Conservation (phyloP, 441 rosid genomes). For the Adansonia madagascariensis region DNA sequence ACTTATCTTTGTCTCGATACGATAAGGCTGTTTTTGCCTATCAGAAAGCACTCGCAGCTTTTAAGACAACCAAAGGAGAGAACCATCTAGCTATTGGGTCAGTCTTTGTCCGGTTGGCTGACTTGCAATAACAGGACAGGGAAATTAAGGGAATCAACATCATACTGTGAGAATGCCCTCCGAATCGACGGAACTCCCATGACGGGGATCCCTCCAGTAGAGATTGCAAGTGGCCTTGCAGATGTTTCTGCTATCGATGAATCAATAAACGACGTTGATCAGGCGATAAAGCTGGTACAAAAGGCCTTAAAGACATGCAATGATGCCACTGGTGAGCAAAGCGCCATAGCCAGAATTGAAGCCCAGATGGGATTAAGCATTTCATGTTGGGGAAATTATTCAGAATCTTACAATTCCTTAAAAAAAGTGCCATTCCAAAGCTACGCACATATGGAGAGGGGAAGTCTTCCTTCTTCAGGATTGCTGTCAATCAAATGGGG, state of each 20-base stretch:
- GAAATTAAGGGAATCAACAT: slow-evolving; percentile 63
- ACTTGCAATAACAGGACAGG: slow-evolving; percentile 49
- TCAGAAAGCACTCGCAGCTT: slow-evolving; percentile 69
- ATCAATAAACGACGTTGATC: slow-evolving; percentile 67
- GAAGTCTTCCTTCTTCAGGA: slow-evolving; percentile 68
- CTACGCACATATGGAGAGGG: slow-evolving; percentile 62
- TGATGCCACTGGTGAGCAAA: slow-evolving; percentile 64
- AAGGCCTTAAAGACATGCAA: slow-evolving; percentile 40
- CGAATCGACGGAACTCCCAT: slow-evolving; percentile 59
- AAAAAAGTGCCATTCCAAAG: slow-evolving; percentile 54
- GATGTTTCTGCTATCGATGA: slow-evolving; percentile 66
- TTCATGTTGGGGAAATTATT: slow-evolving; percentile 67
- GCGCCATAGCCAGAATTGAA: slow-evolving; percentile 66
- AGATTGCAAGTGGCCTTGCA: slow-evolving; percentile 68
- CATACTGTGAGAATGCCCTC: slow-evolving; percentile 69
- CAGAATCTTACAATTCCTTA: slow-evolving; percentile 58
- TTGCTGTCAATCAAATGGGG: slow-evolving; percentile 80
- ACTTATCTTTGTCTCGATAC: slow-evolving; percentile 60
- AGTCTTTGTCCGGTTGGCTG: slow-evolving; percentile 55
- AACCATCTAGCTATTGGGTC: slow-evolving; percentile 67
- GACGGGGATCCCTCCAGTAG: slow-evolving; percentile 60
- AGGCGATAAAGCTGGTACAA: slow-evolving; percentile 62
- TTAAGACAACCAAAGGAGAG: slow-evolving; percentile 69
- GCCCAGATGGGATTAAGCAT: slow-evolving; percentile 75
- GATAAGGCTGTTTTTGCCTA: slow-evolving; percentile 73